Conservation (phyloP, 345 rosid genomes). For the Sonneratia caseolaris region DNA sequence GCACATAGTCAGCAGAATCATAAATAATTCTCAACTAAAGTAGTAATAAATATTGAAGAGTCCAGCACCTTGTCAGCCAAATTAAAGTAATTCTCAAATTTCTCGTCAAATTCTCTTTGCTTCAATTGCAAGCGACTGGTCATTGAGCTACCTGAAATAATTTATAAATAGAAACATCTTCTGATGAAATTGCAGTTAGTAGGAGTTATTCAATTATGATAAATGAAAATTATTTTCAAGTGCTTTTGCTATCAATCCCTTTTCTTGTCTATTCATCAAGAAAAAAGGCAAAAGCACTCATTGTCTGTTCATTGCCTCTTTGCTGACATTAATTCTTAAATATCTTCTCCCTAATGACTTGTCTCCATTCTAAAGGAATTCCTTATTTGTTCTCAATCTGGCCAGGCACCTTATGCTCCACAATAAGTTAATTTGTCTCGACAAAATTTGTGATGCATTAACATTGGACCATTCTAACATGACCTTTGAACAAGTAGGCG, state of each 20-base stretch:
- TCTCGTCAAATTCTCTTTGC: slow-evolving; percentile 55
- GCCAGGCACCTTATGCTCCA: neutral
- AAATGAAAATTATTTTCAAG: neutral
- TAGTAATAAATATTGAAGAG: neutral
- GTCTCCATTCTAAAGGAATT: neutral
- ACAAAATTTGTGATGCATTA: neutral
- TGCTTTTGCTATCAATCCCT: neutral
- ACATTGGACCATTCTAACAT: neutral
- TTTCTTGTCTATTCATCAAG: neutral
- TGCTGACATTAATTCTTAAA: neutral
- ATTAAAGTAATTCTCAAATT: slow-evolving; percentile 49
- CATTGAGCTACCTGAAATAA: slow-evolving; percentile 35
- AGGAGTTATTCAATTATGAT: neutral
- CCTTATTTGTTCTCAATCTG: neutral
- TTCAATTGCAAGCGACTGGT: slow-evolving; percentile 47
- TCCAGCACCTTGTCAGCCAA: slow-evolving; percentile 47
- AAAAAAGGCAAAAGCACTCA: neutral
- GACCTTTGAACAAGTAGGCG: neutral
- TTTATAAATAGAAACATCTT: neutral
- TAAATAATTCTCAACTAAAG: neutral
- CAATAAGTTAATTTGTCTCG: neutral
- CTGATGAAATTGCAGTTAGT: neutral
- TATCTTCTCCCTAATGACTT: neutral
- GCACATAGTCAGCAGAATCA: neutral
- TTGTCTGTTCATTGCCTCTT: neutral